phyloP scores from a whole-genome alignment of 2,329 filamentous ascomycete genomes.

The Trichoderma gracile region DNA sequence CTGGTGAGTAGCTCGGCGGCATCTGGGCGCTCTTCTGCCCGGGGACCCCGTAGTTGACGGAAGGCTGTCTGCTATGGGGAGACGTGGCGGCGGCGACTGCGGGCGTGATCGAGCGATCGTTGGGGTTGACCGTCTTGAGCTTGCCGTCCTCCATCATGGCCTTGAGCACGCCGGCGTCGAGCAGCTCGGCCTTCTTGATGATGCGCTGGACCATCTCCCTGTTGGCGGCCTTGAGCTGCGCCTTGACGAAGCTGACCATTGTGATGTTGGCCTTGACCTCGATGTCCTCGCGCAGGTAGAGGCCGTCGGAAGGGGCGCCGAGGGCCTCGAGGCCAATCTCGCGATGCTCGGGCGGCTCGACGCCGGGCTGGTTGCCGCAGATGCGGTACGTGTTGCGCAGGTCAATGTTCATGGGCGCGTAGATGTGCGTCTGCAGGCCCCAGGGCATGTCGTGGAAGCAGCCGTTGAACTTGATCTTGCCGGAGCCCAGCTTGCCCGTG shows the following conservation, averaged over 20 bases:
- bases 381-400: conserved; percentile 69
- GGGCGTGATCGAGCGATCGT: conserved; percentile 46
- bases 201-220: conserved; percentile 68
- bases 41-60: neutral
- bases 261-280: conserved; percentile 70
- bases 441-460: conserved; percentile 73
- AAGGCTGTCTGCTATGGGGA: conserved; percentile 1
- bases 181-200: conserved; percentile 69
- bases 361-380: conserved; percentile 66
- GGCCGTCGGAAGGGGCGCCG: conserved; percentile 62
- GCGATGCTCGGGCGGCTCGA: conserved; percentile 60
- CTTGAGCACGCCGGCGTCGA: conserved; percentile 64
- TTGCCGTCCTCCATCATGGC: conserved; percentile 68
- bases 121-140: conserved; percentile 60
- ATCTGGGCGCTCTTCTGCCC: conserved; percentile 22
- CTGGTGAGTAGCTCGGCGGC: conserved; percentile 42
- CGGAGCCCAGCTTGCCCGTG: conserved; percentile 63
- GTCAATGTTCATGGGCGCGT: conserved; percentile 67
- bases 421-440: conserved; percentile 71
- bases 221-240: conserved; percentile 65
- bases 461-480: conserved; percentile 68
- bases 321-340: conserved; percentile 62
- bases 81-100: conserved; percentile 29
- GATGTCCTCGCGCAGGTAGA: conserved; percentile 70
- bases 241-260: conserved; percentile 65